Evolutionary conservation across 2,329 filamentous ascomycete genomes (phyloP), one percentile per base, ranked within the genome.

Genomic region (Dactylellina sp.): DNA sequence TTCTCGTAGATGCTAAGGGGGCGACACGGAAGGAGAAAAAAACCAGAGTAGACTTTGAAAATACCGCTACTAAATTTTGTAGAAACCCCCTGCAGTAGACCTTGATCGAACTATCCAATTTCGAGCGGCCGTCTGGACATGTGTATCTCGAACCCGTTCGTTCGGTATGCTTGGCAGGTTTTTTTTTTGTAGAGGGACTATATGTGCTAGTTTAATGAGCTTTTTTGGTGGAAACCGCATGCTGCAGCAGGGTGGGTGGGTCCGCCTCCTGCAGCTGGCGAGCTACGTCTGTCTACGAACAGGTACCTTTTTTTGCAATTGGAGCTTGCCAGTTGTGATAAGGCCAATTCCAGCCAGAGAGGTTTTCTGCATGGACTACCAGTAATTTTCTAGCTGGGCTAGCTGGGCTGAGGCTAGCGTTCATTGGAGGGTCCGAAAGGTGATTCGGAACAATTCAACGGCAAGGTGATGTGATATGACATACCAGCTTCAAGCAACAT

Each of bases 401-500:
- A 68, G 63, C 63, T 68, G 44, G 50, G 53, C 42, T 46, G 22
- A 60, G 28, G 63, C 53, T 68, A 68, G 63, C 63, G 28, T 32
- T 32, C 28, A 32, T 60, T 37, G 24, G 53, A 47, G 32, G 28
- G 9, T 5, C 28, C 44, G 35, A 7, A 57, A 25, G 18, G 44
- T 37, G 44, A 60, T 68, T 60, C 63, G 63, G 63, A 68, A 68
- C 63, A 68, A 60, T 59, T 53, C 18, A 59, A 66, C n/a, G 62
- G 63, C 46, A 68, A 59, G 63, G 63, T 68, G 63, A 68, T 68
- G 63, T 68, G 63, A 68, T 57, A 57, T 68, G 63, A 68, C 63
- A 68, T 68, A 60, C 63, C 46, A 53, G 63, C 18, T 52, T 40
- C 37, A 35, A 35, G 32, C 12, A 40, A 52, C 59, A 52, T 40